These are phyloP conservation scores for Trichophyton mentagrophytes DNA, from an alignment of 2,329 filamentous ascomycete species.

Conservation along the genomic window DNA sequence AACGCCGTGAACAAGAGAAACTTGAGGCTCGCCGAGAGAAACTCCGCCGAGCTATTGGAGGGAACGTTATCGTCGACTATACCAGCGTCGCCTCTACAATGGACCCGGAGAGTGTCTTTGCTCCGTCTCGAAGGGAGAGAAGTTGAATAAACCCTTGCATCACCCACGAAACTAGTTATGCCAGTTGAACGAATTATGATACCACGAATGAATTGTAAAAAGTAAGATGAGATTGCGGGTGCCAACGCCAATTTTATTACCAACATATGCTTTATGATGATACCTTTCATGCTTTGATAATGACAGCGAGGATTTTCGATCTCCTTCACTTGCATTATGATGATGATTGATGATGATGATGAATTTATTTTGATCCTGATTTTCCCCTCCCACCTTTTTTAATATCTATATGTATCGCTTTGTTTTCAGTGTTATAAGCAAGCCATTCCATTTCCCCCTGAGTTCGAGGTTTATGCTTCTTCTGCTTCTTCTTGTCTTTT, in stretches of 20 bases:
- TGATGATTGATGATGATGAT: not conserved
- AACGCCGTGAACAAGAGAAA: slow-evolving; percentile 33
- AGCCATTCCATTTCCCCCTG: not conserved
- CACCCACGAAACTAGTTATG: not conserved
- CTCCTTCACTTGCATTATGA: not conserved
- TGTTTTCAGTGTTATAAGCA: not conserved
- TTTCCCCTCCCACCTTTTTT: not conserved
- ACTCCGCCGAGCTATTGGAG: slow-evolving; percentile 43
- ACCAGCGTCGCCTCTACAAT: not conserved
- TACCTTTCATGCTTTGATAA: not conserved
- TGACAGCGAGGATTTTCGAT: not conserved
- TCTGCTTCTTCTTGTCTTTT: not conserved
- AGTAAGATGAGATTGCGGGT: not conserved
- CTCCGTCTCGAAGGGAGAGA: not conserved
- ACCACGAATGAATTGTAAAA: not conserved
- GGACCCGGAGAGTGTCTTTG: not conserved
- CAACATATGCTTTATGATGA: not conserved
- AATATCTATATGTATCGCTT: not conserved
- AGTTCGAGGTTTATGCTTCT: not conserved
- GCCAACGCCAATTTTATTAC: not conserved
- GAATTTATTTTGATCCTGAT: not conserved
- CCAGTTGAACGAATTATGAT: not conserved
- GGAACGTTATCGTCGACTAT: slow-evolving; percentile 27
- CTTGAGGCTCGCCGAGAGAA: slow-evolving; percentile 41
- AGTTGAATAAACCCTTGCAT: not conserved